Evolutionary conservation across 2,329 filamentous ascomycete species (phyloP).

Genomic region (Nemania sp.): DNA sequence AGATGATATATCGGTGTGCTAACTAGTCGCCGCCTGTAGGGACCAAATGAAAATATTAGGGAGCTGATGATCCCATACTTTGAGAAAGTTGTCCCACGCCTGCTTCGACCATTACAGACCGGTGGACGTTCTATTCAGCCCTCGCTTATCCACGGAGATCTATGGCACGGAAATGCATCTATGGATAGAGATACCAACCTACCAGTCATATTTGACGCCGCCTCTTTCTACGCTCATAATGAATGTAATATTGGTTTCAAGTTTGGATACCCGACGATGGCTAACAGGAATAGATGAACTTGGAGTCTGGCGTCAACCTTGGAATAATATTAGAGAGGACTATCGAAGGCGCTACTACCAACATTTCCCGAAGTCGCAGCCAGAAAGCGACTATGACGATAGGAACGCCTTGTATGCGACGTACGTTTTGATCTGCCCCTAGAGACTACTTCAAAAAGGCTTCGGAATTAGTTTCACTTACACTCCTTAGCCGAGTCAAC

Average conservation of each 20-base stretch:
- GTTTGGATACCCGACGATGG: background rate
- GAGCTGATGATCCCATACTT: background rate
- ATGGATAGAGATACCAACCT: conserved; percentile 48
- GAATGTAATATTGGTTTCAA: background rate
- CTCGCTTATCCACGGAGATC: conserved; percentile 55
- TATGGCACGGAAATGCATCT: conserved; percentile 57
- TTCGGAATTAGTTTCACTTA: background rate
- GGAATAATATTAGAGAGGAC: background rate
- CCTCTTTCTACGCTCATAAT: background rate
- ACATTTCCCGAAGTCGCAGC: background rate
- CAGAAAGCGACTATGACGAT: conserved; percentile 13
- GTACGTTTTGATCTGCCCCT: background rate
- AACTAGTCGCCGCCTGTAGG: background rate
- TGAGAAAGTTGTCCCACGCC: conserved; percentile 49
- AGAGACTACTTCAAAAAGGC: background rate
- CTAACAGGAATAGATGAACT: conserved; percentile 16
- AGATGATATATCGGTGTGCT: background rate
- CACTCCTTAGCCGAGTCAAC: background rate
- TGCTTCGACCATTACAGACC: conserved; percentile 44
- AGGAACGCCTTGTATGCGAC: conserved; percentile 19
- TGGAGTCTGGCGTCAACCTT: conserved; percentile 1
- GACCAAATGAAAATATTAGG: background rate
- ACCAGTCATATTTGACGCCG: conserved; percentile 42
- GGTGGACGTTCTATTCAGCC: conserved; percentile 47
- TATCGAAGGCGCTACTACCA: background rate